phyloP scores from a whole-genome alignment of 257 asterid genomes.

The Leptodermis oblonga region DNA sequence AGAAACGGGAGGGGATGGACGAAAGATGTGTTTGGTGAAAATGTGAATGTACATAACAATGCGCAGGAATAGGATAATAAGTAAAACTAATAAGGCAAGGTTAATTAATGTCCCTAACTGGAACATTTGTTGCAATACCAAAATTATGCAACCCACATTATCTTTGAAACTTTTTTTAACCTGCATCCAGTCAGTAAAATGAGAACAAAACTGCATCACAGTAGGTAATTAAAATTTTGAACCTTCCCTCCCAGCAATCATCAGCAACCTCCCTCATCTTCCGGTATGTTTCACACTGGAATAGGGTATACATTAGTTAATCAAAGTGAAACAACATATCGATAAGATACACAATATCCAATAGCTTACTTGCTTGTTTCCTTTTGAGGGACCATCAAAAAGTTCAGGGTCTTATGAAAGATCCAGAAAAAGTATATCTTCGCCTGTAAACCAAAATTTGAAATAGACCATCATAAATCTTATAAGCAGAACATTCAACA shows the following conservation, averaged over 20 bases:
- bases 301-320: constrained; percentile 7
- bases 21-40: background rate
- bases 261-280: constrained; percentile 83
- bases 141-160: background rate
- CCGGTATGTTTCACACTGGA: constrained; percentile 88
- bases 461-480: background rate
- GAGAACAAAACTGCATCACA: background rate
- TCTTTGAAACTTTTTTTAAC: background rate
- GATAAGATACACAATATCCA: constrained; percentile 5
- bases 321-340: constrained; percentile 10
- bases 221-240: constrained; percentile 18
- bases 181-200: background rate
- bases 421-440: constrained; percentile 87
- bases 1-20: too few relatives aligned
- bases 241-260: constrained; percentile 99
- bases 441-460: constrained; percentile 49
- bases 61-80: background rate
- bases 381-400: constrained; percentile 83
- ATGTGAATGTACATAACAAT: background rate
- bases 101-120: background rate
- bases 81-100: background rate
- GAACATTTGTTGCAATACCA: background rate
- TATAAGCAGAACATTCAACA: constrained; percentile 1
- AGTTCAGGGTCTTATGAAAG: constrained; percentile 82
- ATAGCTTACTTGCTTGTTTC: constrained; percentile 70